Conservation (phyloP, 768 basidiomycete genomes). For the Mycena alexandri region DNA sequence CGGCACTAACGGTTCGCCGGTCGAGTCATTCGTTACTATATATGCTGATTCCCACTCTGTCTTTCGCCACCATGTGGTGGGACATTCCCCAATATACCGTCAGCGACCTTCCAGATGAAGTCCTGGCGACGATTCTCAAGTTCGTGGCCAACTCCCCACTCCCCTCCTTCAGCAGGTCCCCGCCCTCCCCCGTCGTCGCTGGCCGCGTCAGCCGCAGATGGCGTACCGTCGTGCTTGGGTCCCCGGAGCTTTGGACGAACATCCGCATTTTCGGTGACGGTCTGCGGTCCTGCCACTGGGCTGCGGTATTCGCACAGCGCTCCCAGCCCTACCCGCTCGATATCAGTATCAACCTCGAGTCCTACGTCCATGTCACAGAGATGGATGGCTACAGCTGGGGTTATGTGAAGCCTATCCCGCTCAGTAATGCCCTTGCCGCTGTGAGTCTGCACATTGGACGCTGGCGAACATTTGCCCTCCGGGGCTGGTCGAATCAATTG, state of each 20-base stretch:
- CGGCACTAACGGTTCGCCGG: too few relatives aligned
- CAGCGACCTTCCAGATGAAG: slow-evolving; percentile 14
- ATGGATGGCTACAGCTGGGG: too few relatives aligned
- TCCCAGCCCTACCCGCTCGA: slow-evolving; percentile 9
- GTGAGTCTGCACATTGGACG: slow-evolving; percentile 18
- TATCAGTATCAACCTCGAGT: slow-evolving; percentile 19
- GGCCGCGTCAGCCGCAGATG: slow-evolving; percentile 13
- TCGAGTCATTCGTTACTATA: too few relatives aligned
- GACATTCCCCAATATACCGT: not conserved
- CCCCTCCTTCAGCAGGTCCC: not conserved
- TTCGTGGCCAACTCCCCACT: slow-evolving; percentile 8
- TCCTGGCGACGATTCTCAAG: slow-evolving; percentile 10
- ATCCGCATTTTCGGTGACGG: slow-evolving; percentile 20
- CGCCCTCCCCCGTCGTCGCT: slow-evolving; percentile 2
- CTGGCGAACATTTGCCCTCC: slow-evolving; percentile 16
- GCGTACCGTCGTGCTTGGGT: slow-evolving; percentile 13
- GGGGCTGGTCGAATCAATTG: not conserved
- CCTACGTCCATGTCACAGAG: too few relatives aligned
- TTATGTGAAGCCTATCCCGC: too few relatives aligned
- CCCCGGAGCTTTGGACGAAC: slow-evolving; percentile 23
- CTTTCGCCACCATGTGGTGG: too few relatives aligned
- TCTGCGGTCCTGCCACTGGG: slow-evolving; percentile 6
- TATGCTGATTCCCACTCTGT: too few relatives aligned
- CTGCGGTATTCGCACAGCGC: slow-evolving; percentile 8
- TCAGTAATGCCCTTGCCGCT: not conserved